These are phyloP conservation scores for Adansonia gregorii DNA, from an alignment of 441 rosid genomes.

Conservation along the genomic window DNA sequence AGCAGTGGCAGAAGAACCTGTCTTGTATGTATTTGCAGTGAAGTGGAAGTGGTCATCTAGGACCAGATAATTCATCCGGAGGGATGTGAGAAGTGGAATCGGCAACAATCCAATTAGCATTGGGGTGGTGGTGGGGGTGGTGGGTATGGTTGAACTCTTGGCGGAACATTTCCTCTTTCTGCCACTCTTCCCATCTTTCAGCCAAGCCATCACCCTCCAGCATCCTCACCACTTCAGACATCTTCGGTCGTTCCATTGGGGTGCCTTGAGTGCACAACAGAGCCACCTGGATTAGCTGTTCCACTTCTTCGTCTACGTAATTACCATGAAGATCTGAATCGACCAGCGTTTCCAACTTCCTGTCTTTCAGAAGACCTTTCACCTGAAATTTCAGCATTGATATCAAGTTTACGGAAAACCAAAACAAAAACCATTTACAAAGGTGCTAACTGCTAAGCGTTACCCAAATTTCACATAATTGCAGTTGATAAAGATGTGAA, in stretches of 20 bases:
- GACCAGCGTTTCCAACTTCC: conserved; percentile 57
- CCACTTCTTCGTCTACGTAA: conserved; percentile 59
- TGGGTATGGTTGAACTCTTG: conserved; percentile 40
- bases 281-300: conserved; percentile 70
- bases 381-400: conserved; percentile 47
- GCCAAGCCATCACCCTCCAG: conserved; percentile 77
- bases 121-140: conserved; percentile 35
- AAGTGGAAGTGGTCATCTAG: conserved; percentile 48
- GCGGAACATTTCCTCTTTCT: conserved; percentile 53
- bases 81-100: conserved; percentile 57
- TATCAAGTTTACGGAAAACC: neutral
- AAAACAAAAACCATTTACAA: neutral
- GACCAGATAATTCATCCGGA: conserved; percentile 65
- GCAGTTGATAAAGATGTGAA: neutral
- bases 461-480: neutral
- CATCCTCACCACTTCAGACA: conserved; percentile 83
- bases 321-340: conserved; percentile 56
- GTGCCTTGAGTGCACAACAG: conserved; percentile 70
- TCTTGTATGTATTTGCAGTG: neutral
- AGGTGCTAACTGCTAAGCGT: neutral
- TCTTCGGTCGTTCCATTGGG: conserved; percentile 73
- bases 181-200: conserved; percentile 78
- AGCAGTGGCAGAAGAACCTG: neutral
- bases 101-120: conserved; percentile 42
- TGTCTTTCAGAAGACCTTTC: conserved; percentile 63